Conservation (phyloP, 148 eudicot genomes). For the Salicornia ramosissima region DNA sequence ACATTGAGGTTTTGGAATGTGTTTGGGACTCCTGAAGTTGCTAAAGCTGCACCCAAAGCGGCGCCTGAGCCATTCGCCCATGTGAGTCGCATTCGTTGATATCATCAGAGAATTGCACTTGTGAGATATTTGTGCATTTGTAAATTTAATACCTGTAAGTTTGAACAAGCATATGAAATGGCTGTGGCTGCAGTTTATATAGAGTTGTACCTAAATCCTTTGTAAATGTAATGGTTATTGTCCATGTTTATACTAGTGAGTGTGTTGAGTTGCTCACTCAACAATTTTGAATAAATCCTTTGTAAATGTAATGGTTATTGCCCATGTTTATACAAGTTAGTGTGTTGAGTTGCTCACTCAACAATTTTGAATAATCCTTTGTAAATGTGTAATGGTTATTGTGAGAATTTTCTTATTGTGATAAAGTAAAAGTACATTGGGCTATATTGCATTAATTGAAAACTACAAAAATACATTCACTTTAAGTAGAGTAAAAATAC, state of each 20-base stretch:
- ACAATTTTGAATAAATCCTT: not conserved
- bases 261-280: not conserved
- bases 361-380: not conserved
- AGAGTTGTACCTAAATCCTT: not conserved
- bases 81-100: conserved; percentile 65
- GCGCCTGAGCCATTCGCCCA: conserved; percentile 67
- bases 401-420: too few relatives aligned
- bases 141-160: too few relatives aligned
- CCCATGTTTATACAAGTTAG: too few relatives aligned
- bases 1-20: conserved; percentile 85
- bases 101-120: not conserved
- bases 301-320: too few relatives aligned
- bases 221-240: not conserved
- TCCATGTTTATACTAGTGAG: not conserved
- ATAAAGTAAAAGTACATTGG: too few relatives aligned
- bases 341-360: not conserved
- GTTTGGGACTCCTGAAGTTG: conserved; percentile 80
- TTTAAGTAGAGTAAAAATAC: too few relatives aligned
- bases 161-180: too few relatives aligned
- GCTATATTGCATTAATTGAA: too few relatives aligned
- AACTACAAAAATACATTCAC: too few relatives aligned
- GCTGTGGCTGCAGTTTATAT: too few relatives aligned
- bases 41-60: conserved; percentile 71
- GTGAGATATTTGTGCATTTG: conserved; percentile 14
- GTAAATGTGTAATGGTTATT: too few relatives aligned